A percentile compares a stretch with the other conserved stretches of the same genome.
phyloP scores from a whole-genome alignment of 495 filamentous ascomycete species.

The Friedmanniomyces endolithicus region DNA sequence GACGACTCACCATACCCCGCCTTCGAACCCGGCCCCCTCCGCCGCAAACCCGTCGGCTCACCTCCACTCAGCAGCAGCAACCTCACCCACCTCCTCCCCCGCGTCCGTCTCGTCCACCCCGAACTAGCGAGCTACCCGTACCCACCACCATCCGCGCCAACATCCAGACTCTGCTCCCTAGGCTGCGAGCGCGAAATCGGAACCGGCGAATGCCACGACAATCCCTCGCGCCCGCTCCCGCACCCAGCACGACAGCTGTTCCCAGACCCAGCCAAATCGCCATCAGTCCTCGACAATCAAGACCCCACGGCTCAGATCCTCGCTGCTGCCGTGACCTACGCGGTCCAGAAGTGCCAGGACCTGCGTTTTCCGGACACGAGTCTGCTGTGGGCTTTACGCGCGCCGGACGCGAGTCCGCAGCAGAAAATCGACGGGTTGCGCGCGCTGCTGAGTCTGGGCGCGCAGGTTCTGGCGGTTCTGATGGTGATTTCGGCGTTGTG shows the following conservation, averaged over 20 bases:
- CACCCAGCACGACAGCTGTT: no score
- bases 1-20: background rate
- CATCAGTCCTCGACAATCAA: no score
- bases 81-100: background rate
- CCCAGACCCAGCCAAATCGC: background rate
- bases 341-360: background rate
- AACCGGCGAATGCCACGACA: background rate
- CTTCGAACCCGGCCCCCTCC: background rate
- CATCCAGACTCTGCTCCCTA: background rate
- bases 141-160: background rate
- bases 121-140: background rate
- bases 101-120: conserved; percentile 2
- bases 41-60: conserved; percentile 2
- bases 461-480: background rate
- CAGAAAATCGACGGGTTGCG: conserved; percentile 6
- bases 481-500: background rate
- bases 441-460: background rate
- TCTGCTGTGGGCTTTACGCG: background rate
- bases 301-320: background rate
- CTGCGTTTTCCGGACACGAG: background rate
- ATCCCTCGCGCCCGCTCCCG: background rate
- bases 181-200: background rate
- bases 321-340: background rate
- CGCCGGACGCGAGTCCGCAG: conserved; percentile 3
- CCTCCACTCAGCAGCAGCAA: background rate